phyloP scores from a whole-genome alignment of 768 basidiomycete genomes.

The Dioszegia aurantiaca region DNA sequence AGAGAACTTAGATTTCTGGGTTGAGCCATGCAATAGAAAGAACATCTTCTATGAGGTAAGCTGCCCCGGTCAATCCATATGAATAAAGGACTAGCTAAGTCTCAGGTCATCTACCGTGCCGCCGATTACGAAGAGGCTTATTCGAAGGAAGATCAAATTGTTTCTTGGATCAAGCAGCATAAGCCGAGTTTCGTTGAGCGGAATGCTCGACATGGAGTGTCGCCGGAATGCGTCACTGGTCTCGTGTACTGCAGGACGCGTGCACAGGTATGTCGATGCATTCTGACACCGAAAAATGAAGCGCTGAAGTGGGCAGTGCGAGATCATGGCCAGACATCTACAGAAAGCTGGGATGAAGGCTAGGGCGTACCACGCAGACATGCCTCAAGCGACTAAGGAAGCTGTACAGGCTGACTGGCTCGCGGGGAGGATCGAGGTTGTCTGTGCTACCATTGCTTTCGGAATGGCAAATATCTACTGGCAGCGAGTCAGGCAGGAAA shows the following conservation, averaged over 20 bases:
- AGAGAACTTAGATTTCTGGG: conserved; percentile 49
- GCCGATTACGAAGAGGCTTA: conserved; percentile 29
- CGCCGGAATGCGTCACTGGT: conserved; percentile 38
- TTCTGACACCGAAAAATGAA: no score
- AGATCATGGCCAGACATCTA: conserved; percentile 35
- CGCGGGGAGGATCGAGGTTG: conserved; percentile 29
- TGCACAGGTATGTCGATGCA: conserved; percentile 20
- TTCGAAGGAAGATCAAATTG: conserved; percentile 31
- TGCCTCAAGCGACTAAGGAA: conserved; percentile 17
- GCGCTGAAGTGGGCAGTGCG: conserved; percentile 34
- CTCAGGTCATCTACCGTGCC: conserved; percentile 26
- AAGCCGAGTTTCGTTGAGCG: conserved; percentile 18
- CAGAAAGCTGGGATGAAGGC: conserved; percentile 35
- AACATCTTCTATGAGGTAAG: conserved; percentile 53
- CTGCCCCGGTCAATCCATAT: no score
- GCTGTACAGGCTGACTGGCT: conserved; percentile 30
- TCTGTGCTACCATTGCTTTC: conserved; percentile 51
- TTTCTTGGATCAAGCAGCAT: conserved; percentile 39
- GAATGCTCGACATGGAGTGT: conserved; percentile 27
- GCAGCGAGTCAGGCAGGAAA: not conserved
- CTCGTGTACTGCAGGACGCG: conserved; percentile 49
- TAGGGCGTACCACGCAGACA: conserved; percentile 41
- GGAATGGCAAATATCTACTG: conserved; percentile 47
- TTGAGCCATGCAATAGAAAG: conserved; percentile 51
- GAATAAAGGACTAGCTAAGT: conserved; percentile 4